phyloP scores from a whole-genome alignment of 805 yeast species.

The Pichia cephalocereana region DNA sequence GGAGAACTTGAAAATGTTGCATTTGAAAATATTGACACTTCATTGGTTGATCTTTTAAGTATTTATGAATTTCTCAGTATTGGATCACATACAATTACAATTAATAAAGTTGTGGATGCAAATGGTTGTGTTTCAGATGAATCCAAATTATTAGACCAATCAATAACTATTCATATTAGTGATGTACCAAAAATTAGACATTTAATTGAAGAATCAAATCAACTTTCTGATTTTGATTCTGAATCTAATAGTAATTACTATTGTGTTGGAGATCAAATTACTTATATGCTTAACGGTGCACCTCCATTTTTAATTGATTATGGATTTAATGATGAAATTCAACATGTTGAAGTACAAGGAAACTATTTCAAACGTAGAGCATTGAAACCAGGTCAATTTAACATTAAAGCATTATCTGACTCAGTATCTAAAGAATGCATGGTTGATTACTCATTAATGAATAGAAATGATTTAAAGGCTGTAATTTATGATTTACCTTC shows the following conservation, averaged over 20 bases:
- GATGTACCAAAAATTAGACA: slow-evolving; percentile 63
- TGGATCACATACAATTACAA: slow-evolving; percentile 61
- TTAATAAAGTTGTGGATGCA: slow-evolving; percentile 53
- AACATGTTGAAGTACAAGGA: slow-evolving; percentile 36
- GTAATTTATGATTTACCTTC: slow-evolving; percentile 48
- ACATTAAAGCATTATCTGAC: slow-evolving; percentile 63
- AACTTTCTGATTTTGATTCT: slow-evolving; percentile 13
- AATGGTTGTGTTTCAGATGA: slow-evolving; percentile 55
- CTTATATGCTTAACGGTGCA: slow-evolving; percentile 65
- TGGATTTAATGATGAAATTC: slow-evolving; percentile 53
- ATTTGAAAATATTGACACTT: slow-evolving; percentile 33
- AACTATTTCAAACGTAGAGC: slow-evolving; percentile 56
- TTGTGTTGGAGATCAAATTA: slow-evolving; percentile 90
- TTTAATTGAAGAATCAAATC: slow-evolving; percentile 27
- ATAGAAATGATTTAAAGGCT: slow-evolving; percentile 23
- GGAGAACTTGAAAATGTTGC: slow-evolving; percentile 41
- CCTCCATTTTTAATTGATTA: slow-evolving; percentile 76
- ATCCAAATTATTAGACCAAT: slow-evolving; percentile 21
- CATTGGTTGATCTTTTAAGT: slow-evolving; percentile 30
- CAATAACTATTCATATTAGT: slow-evolving; percentile 47
- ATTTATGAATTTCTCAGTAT: slow-evolving; percentile 44
- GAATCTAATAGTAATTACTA: slow-evolving; percentile 30
- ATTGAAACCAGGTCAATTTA: slow-evolving; percentile 68
- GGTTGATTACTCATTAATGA: slow-evolving; percentile 40
- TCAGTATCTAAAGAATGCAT: slow-evolving; percentile 62